Evolutionary conservation across 164 flowering plant species (phyloP).

Genomic region (Sedum album): DNA sequence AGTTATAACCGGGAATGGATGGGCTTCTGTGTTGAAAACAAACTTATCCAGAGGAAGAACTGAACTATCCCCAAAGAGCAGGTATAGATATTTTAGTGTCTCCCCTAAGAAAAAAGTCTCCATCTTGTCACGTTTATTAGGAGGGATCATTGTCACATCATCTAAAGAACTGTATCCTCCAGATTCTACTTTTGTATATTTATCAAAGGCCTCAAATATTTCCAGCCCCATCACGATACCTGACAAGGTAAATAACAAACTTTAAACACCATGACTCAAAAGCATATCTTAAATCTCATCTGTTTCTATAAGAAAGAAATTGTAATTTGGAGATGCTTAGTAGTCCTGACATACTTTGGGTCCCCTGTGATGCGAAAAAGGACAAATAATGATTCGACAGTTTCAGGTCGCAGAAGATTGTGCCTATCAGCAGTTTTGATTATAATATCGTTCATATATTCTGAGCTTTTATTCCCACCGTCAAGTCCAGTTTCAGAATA

Average conservation of each 20-base stretch:
- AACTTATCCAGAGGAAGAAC: conserved; percentile 75
- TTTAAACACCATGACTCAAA: background rate
- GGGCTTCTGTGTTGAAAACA: conserved; percentile 93
- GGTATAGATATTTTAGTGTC: conserved; percentile 78
- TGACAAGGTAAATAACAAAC: conserved; percentile 21
- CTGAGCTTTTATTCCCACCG: conserved; percentile 85
- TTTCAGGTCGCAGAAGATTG: conserved; percentile 96
- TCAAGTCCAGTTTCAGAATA: conserved; percentile 55
- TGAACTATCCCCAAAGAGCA: conserved; percentile 61
- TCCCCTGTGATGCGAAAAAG: conserved; percentile 86
- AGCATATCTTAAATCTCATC: background rate
- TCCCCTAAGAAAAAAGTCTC: conserved; percentile 96
- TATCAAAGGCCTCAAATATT: conserved; percentile 90
- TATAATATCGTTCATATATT: conserved; percentile 66
- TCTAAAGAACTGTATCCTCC: conserved; percentile 87
- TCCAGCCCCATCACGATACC: conserved; percentile 96
- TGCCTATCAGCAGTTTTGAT: conserved; percentile 82
- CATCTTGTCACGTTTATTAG: conserved; percentile 88
- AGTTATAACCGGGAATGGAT: conserved; percentile 63
- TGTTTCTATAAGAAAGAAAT: background rate
- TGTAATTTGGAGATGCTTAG: background rate
- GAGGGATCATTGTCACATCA: conserved; percentile 82
- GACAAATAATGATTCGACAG: conserved; percentile 85
- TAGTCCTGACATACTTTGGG: conserved; percentile 45
- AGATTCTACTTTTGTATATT: conserved; percentile 65